Percentiles rank a stretch among this genome's conserved stretches.
Conservation (phyloP, 225 moss, liverwort and hornwort genomes). For the Lunularia cruciata region DNA sequence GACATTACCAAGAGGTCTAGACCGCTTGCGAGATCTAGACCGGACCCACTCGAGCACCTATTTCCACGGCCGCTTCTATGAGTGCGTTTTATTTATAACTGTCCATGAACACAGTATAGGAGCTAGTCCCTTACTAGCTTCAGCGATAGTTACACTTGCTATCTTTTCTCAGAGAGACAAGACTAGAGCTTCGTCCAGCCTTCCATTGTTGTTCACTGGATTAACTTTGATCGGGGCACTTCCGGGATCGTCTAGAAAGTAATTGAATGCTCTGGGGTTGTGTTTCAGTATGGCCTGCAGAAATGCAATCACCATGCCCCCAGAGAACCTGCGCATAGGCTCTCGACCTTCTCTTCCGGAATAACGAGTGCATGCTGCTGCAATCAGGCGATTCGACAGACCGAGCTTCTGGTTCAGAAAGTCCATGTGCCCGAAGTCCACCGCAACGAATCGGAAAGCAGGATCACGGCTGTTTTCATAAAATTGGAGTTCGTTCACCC, state of each 20-base stretch:
- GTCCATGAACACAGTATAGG: too few species aligned
- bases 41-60: too few species aligned
- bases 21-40: too few species aligned
- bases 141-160: too few species aligned
- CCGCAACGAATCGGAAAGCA: conserved; percentile 60
- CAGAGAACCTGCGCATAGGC: conserved; percentile 45
- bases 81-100: too few species aligned
- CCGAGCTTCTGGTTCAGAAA: conserved; percentile 49
- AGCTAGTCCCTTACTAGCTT: too few species aligned
- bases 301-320: conserved; percentile 18
- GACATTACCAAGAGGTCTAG: too few species aligned
- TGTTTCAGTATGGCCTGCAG: neutral
- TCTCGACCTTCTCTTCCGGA: conserved; percentile 32
- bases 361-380: neutral
- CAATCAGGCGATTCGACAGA: neutral
- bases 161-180: too few species aligned
- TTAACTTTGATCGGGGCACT: neutral
- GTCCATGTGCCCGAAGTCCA: conserved; percentile 70
- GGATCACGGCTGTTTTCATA: conserved; percentile 53
- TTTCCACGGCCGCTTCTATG: too few species aligned
- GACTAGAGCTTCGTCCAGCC: too few species aligned
- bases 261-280: neutral
- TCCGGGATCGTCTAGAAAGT: neutral
- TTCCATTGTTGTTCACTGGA: too few species aligned
- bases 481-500: conserved; percentile 62